phyloP scores from a whole-genome alignment of 2,329 filamentous ascomycete species.

The Aspergillus sp. region DNA sequence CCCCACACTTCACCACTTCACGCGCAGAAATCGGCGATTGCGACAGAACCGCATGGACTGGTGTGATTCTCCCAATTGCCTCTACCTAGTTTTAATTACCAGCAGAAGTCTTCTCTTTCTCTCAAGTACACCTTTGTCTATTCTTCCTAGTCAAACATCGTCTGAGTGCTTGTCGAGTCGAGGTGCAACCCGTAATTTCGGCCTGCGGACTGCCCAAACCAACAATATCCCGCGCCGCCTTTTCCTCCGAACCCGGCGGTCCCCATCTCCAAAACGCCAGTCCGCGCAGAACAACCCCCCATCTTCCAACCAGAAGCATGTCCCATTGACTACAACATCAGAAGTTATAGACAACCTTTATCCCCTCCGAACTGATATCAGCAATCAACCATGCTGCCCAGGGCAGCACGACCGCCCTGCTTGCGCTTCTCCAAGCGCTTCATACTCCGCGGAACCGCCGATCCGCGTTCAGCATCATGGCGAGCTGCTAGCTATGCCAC shows the following conservation, averaged over 20 bases:
- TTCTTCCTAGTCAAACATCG: no score
- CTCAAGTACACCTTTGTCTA: no score
- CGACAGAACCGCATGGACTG: slow-evolving; percentile 19
- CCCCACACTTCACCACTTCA: no score
- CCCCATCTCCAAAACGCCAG: slow-evolving; percentile 21
- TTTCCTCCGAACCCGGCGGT: slow-evolving; percentile 37
- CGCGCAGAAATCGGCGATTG: slow-evolving; percentile 18
- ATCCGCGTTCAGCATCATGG: slow-evolving; percentile 21
- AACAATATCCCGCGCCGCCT: slow-evolving; percentile 6
- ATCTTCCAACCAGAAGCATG: slow-evolving; percentile 19
- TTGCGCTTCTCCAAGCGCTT: slow-evolving; percentile 29
- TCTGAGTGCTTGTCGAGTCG: no score
- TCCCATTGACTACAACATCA: slow-evolving; percentile 16
- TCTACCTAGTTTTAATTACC: background rate
- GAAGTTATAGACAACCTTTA: background rate
- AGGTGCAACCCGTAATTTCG: no score
- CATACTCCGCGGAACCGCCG: slow-evolving; percentile 21
- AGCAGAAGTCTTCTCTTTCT: background rate
- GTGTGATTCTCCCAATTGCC: background rate
- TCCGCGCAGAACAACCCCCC: slow-evolving; percentile 12
- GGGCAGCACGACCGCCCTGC: slow-evolving; percentile 34
- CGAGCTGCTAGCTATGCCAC: slow-evolving; percentile 19
- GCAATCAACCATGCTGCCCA: slow-evolving; percentile 34
- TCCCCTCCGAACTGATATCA: slow-evolving; percentile 7
- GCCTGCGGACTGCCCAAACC: no score